Evolutionary conservation across 1,284 basidiomycete species (phyloP), one percentile per base, ranked within the genome.

Genomic region (Cystobasidium slooffiae): DNA sequence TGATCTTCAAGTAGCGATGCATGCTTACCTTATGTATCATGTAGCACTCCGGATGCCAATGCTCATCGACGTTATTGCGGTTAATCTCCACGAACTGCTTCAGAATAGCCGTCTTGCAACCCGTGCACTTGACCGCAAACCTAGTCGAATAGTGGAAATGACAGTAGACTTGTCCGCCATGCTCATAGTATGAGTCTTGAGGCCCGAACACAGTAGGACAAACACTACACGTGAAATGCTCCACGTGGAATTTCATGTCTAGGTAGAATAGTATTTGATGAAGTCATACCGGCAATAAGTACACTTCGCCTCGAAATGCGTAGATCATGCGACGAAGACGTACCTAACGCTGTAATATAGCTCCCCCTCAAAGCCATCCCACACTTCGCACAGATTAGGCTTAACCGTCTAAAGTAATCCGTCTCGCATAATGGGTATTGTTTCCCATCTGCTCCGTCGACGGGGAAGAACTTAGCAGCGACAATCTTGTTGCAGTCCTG

Each of bases 21-120:
- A 16, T n/a, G 55, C 85, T 72, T 75, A 93, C 93, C 87, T 97
- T 98, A 84, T 98, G 96, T 80, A 99, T 98, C 95, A 99, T 98
- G 84, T 99, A 98, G 83, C 96, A 99, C 84, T 99, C 96, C 64
- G 96, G 96, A 87, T 99, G 96, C 96, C 97, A 99, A 82, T 97
- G 98, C 84, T 99, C 97, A 84, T 99, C 94, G 74, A 90, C 88
- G 86, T 93, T 93, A 84, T 98, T 99, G 77, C 96, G 88, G 81
- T 99, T 99, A 84, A 99, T 98, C 85, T 99, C 96, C 76, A 99
- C 96, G 81, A 98, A 99, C 82, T 99, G 96, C 84, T 99, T 99
- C 79, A 99, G 85, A 78, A 99, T 99, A n/a, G 97, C 97, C 72
- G 91, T 97, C 79, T 90, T 92, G 84, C 96, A 99, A 3, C 96